Base-by-base conservation (phyloP, 331 rosid genomes). In the Erythrophleum ivorense region DNA sequence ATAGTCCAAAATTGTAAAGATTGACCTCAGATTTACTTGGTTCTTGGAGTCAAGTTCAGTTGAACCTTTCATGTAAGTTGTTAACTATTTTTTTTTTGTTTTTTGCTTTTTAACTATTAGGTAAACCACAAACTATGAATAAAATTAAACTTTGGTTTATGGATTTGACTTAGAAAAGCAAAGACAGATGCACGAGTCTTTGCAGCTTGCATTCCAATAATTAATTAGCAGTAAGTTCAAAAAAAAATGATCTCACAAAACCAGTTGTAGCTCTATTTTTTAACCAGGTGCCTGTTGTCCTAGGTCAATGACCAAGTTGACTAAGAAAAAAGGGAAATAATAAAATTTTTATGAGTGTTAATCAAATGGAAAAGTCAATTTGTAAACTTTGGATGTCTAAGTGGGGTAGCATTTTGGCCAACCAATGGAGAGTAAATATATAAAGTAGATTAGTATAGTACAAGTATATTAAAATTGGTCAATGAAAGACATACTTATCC, bases 401-500 rank as follows among this genome's bases (percentile, higher is more conserved):
- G 58, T 21, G 58, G 12, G 3, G 3, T 14, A 13, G 21, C 54
- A 7, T 24, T 21, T 70, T 24, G 75, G 12, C 75, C 57, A 45
- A 12, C 55, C 34, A 6, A 11, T 24, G 19, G 14, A 29, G 45
- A 49, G 45, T 49, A 6, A 10, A 29, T 34, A 29, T 13, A 29
- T 7, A 24, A 46, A 3, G 38, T 31, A 48, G 21, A 14, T 7
- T 15, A 15, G 70, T 34, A 34, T 48, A 14, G 76, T 49, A 71
- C 21, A 14, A 13, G 40, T 15, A 12, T 2, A 31, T 13, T 13
- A 48, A 46, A 46, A 0, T 9, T 63, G 74, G 79, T 85, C 86
- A 79, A 68, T 50, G 33, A 76, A 84, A 75, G 78, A 76, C 75
- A 83, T 83, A 86, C 78, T 78, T 62, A 81, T 40, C 53, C 55